phyloP scores from a whole-genome alignment of 2,329 filamentous ascomycete genomes.

The Nemania serpens region DNA sequence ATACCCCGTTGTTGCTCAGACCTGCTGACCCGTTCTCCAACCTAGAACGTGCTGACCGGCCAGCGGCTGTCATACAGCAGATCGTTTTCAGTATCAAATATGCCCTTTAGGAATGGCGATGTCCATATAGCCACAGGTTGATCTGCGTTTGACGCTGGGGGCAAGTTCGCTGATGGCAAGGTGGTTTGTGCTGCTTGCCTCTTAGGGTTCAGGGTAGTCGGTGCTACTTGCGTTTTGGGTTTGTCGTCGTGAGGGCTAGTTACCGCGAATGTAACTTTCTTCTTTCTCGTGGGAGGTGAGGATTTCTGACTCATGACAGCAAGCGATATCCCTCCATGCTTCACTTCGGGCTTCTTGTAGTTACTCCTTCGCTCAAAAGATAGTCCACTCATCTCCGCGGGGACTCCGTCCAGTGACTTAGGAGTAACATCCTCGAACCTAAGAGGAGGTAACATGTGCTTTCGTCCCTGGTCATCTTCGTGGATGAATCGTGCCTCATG shows the following conservation, averaged over 20 bases:
- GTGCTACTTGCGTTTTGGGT: too few species aligned
- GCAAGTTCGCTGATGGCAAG: too few species aligned
- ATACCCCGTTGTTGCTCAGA: too few species aligned
- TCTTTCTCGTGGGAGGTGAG: too few species aligned
- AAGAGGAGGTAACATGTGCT: conserved; percentile 3
- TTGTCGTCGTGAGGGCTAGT: too few species aligned
- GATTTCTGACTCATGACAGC: too few species aligned
- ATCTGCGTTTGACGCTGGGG: too few species aligned
- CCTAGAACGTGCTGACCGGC: conserved; percentile 7
- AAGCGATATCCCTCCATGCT: conserved; percentile 8
- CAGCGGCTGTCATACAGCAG: conserved; percentile 3
- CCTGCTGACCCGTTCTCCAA: too few species aligned
- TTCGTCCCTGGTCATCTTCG: background rate
- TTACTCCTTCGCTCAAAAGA: background rate
- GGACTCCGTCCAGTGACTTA: background rate
- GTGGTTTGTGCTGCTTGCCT: too few species aligned
- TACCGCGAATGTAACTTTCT: too few species aligned
- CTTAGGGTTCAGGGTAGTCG: too few species aligned
- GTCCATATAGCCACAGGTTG: background rate
- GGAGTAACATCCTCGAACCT: background rate
- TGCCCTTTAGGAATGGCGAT: background rate
- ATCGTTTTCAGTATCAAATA: conserved; percentile 15
- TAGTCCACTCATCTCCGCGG: too few species aligned
- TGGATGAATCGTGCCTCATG: background rate
- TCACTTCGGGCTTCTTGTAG: background rate